These are phyloP conservation scores for Heliosperma pusillum DNA, from an alignment of 148 eudicot species.

Conservation along the genomic window DNA sequence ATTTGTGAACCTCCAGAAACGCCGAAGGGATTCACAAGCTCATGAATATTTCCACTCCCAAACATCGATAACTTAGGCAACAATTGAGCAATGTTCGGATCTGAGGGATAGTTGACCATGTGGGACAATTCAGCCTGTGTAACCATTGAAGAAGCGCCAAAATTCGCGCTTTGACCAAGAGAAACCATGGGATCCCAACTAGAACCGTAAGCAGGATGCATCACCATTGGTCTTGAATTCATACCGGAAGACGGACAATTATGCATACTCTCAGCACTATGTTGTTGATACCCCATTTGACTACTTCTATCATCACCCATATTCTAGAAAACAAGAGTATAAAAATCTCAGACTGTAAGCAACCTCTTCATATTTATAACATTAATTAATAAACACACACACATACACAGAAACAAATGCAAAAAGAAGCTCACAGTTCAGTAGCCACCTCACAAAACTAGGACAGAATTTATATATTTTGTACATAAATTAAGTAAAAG, in stretches of 20 bases:
- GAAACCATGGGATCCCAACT: constrained; percentile 75
- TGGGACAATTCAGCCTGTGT: constrained; percentile 44
- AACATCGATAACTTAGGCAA: constrained; percentile 52
- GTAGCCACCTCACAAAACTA: constrained; percentile 31
- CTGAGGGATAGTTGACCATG: constrained; percentile 44
- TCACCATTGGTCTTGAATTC: constrained; percentile 31
- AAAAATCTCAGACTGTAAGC: constrained; percentile 30
- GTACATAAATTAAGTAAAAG: constrained; percentile 24
- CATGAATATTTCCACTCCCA: constrained; percentile 64
- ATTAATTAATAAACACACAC: not conserved
- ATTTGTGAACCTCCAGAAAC: constrained; percentile 41
- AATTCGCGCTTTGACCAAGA: constrained; percentile 48
- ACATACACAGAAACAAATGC: constrained; percentile 18
- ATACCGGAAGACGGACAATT: constrained; percentile 52
- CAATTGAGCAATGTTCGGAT: constrained; percentile 56
- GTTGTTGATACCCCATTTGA: constrained; percentile 54
- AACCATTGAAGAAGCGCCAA: constrained; percentile 49
- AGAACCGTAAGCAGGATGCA: constrained; percentile 44
- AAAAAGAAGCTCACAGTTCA: constrained; percentile 36
- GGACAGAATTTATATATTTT: constrained; percentile 13
- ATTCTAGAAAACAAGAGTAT: constrained; percentile 36
- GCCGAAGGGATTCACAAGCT: constrained; percentile 56
- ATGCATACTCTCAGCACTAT: constrained; percentile 34
- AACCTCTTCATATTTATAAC: constrained; percentile 27
- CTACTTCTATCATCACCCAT: constrained; percentile 68